phyloP scores from a whole-genome alignment of 208 protist genomes.

The Acanthamoeba comandoni region DNA sequence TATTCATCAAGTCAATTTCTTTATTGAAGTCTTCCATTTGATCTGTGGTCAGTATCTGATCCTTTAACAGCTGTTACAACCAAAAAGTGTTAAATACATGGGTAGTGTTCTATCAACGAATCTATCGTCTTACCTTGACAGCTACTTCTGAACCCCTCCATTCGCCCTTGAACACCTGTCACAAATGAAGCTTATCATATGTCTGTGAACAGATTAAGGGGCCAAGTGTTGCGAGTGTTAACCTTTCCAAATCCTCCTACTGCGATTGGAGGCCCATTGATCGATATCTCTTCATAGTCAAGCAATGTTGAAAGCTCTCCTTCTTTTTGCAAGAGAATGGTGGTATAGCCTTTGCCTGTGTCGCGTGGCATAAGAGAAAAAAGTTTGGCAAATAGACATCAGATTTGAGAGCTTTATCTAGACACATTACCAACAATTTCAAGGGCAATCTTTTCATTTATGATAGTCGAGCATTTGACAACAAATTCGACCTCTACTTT shows the following conservation, averaged over 20 bases:
- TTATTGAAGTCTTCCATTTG: constrained; percentile 15
- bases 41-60: no score
- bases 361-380: no score
- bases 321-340: background rate
- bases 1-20: constrained; percentile 61
- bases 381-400: no score
- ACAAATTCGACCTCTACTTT: constrained; percentile 35
- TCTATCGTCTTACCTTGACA: constrained; percentile 17
- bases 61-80: no score
- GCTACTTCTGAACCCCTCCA: constrained; percentile 54
- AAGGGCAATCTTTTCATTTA: constrained; percentile 18
- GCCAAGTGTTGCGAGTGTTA: background rate
- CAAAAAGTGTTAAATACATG: no score
- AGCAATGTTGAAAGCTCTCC: constrained; percentile 52
- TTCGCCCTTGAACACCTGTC: constrained; percentile 9
- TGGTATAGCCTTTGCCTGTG: no score
- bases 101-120: no score
- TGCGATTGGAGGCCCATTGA: constrained; percentile 26
- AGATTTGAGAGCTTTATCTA: no score
- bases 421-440: constrained; percentile 6
- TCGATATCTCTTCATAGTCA: constrained; percentile 64
- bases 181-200: background rate
- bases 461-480: constrained; percentile 58
- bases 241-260: constrained; percentile 60
- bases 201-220: background rate